phyloP scores from a whole-genome alignment of 352 stramenopile species.

The Pythium chondricola region DNA sequence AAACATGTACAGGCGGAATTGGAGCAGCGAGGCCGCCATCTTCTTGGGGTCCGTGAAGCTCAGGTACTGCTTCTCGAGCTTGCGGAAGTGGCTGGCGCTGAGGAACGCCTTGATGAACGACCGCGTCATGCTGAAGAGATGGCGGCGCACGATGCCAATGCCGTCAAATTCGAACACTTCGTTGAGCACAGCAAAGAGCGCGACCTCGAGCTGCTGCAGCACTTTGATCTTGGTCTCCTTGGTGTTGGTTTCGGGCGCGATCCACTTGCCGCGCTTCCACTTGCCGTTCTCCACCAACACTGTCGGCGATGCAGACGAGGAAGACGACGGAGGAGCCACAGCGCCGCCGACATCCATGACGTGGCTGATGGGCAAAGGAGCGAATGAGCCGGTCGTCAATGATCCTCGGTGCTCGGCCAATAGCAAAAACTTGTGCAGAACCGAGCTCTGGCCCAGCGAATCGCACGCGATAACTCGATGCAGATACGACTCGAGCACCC shows the following conservation, averaged over 20 bases:
- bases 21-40: slow-evolving; percentile 42
- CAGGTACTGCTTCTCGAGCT: slow-evolving; percentile 75
- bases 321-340: neutral
- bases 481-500: slow-evolving; percentile 62
- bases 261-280: slow-evolving; percentile 46
- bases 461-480: slow-evolving; percentile 64
- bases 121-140: slow-evolving; percentile 80
- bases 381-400: neutral
- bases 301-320: neutral
- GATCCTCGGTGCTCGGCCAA: slow-evolving; percentile 14
- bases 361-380: neutral
- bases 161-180: slow-evolving; percentile 85
- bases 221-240: slow-evolving; percentile 81
- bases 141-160: slow-evolving; percentile 68
- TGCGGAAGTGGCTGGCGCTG: slow-evolving; percentile 72
- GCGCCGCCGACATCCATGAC: neutral
- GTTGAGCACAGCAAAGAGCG: slow-evolving; percentile 62
- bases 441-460: slow-evolving; percentile 68
- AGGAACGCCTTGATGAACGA: slow-evolving; percentile 81
- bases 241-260: slow-evolving; percentile 54
- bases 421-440: slow-evolving; percentile 68
- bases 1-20: slow-evolving; percentile 62
- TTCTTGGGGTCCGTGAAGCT: slow-evolving; percentile 72
- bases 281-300: slow-evolving; percentile 52
- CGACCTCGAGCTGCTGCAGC: slow-evolving; percentile 75